Percentiles rank a stretch among this genome's conserved stretches.
phyloP scores from a whole-genome alignment of 208 protist genomes.

The Polymyxa betae region DNA sequence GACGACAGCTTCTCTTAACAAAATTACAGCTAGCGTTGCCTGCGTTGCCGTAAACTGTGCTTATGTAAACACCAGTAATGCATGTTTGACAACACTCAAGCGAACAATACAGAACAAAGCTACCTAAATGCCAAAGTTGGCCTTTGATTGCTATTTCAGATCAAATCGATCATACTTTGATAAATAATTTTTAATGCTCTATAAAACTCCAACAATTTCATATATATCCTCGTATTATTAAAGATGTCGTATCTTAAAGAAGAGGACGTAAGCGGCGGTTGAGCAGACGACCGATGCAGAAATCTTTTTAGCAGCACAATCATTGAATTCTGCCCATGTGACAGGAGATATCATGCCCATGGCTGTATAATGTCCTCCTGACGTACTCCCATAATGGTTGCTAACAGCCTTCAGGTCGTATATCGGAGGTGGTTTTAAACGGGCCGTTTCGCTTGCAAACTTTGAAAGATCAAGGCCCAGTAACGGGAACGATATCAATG shows the following conservation, averaged over 20 bases:
- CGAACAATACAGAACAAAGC: too few relatives aligned
- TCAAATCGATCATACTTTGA: too few relatives aligned
- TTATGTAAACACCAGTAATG: too few relatives aligned
- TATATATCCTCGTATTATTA: background rate
- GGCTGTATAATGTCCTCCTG: constrained; percentile 35
- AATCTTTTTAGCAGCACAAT: background rate
- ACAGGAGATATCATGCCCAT: background rate
- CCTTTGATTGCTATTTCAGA: too few relatives aligned
- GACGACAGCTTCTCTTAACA: too few relatives aligned
- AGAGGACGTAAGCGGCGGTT: constrained; percentile 25
- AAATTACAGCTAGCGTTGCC: too few relatives aligned
- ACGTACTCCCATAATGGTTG: constrained; percentile 33
- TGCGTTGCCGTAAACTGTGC: too few relatives aligned
- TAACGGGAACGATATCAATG: background rate
- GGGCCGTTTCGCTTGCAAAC: background rate
- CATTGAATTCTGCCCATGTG: constrained; percentile 46
- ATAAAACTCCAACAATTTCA: background rate
- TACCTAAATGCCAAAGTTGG: too few relatives aligned
- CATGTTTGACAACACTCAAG: too few relatives aligned
- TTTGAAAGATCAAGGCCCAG: background rate
- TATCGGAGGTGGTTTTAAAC: too few relatives aligned
- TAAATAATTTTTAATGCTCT: too few relatives aligned
- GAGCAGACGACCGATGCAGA: background rate
- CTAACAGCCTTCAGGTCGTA: constrained; percentile 41
- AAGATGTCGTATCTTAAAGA: background rate